Evolutionary conservation across 2,329 filamentous ascomycete species (phyloP), one percentile per base, ranked within the genome.

Genomic region (Periglandula ipomoeae): DNA sequence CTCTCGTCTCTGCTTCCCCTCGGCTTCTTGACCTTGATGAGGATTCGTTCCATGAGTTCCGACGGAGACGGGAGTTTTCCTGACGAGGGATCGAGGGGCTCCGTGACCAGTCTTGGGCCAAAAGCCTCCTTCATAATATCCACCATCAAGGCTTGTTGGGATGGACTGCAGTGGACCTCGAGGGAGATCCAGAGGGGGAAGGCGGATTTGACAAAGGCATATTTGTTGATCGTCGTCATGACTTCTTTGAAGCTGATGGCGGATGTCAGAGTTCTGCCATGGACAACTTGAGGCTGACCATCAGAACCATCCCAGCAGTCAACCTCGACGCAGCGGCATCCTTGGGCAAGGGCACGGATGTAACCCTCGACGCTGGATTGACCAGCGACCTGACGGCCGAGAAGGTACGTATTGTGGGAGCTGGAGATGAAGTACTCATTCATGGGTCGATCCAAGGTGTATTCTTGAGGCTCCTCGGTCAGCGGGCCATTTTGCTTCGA

Each of bases 351-450:
- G 3, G 90, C 88, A 8, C 83, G 82, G 58, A 97, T 94, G 68
- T 98, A 98, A 39, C 89, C 89, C 65, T 98, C 93, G 2, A 94
- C 87, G 61, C 90, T 97, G 2, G 93, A 96, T 40, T 87, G 80
- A 24, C 91, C 91, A 10, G 83, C 85, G 2, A 97, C 84, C 65
- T 98, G 93, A 47, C 90, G 84, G 13, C 93, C 93, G 4, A 94
- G 75, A 1, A 98, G 82, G 61, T 98, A 98, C 0, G 93, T 98
- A 67, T 98, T 98, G 74, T 98, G 93, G 1, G 93, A 97, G 70
- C 90, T 96, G 1, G 91, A 97, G 56, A 98, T 93, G 71, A 89
- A 96, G 67, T 98, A 98, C 63, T 97, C 91, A 63, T 95, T 95
- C 64, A 97, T 72, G 0, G 93, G 93, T 22, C 87, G 81, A 61